Evolutionary conservation across 768 basidiomycete genomes (phyloP), one percentile per base, ranked within the genome.

Genomic region (Amanita thiersii): DNA sequence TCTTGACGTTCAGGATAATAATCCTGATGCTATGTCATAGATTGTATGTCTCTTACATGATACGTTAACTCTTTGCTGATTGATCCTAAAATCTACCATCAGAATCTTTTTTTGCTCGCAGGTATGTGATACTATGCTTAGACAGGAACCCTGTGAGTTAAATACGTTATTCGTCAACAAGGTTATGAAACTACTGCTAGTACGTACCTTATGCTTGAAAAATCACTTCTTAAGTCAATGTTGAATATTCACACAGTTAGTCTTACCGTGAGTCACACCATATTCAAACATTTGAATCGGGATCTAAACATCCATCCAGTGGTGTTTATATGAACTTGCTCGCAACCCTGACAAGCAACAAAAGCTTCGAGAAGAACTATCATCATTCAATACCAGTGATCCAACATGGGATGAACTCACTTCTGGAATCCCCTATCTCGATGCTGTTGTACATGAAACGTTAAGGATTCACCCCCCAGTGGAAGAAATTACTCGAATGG

Each of bases 391-490:
- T 1, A 34, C 37, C 9, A 34, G 39, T 18, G 65, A 68, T 37
- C 60, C 62, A n/a, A 59, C 61, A 2, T 70, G 60, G 59, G 64
- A 69, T 31, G 56, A 65, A 50, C 57, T 72, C 19, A 63, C 58
- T 2, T 65, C 64, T 7, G 60, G 52, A 0, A 55, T 81, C 4
- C 69, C 66, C n/a, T 65, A 61, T 44, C 58, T 72, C 21, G 67
- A 72, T 40, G 66, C 64, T 5, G 56, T 67, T 14, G 56, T 64
- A 3, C 60, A 59, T 26, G 70, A 70, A 43, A 56, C 54, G 3
- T 48, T 70, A 17, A 56, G 70, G 12, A 25, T 66, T 3, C 64
- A 69, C 42, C 58, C 66, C 3, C 52, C 64, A 0, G 21, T 62
- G 12, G 35, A 47, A 1, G 55, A 62, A 25, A 56, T 56, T 1